Evolutionary conservation across 192 early-diverging fungal species (phyloP).

Genomic region (Coemansia sp.): DNA sequence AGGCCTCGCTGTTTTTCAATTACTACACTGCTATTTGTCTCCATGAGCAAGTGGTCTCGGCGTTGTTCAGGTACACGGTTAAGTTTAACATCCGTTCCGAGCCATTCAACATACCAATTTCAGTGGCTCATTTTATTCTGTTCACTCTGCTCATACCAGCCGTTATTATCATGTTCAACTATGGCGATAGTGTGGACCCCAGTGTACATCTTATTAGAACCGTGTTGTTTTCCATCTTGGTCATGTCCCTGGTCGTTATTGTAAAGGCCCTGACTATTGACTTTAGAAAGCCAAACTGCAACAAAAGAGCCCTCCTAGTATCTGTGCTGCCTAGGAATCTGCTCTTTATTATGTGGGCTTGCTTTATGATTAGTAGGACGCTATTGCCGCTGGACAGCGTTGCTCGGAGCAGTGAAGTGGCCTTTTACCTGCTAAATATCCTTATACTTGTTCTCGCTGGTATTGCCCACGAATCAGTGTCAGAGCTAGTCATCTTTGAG

Average conservation of each 20-base stretch:
- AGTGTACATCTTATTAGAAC: not conserved
- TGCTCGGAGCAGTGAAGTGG: not conserved
- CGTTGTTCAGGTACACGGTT: not conserved
- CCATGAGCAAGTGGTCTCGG: not conserved
- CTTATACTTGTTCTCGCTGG: conserved; percentile 2
- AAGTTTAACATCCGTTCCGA: not conserved
- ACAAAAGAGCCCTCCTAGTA: not conserved
- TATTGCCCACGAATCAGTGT: not conserved
- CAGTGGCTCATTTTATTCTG: not conserved
- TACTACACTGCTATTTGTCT: conserved; percentile 5
- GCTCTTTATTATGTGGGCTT: conserved; percentile 7
- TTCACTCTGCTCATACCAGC: not conserved
- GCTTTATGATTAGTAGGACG: conserved; percentile 6
- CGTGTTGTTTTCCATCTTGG: not conserved
- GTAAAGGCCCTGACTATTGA: not conserved
- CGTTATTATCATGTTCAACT: not conserved
- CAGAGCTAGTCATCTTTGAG: not conserved
- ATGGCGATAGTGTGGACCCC: not conserved
- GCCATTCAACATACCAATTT: not conserved
- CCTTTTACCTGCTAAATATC: conserved; percentile 16
- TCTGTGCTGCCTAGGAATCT: not conserved
- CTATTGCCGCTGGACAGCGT: not conserved
- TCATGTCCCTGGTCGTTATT: not conserved
- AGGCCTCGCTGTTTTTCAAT: conserved; percentile 32
- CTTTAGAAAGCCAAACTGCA: not conserved